Evolutionary conservation across 2,329 filamentous ascomycete genomes (phyloP), one percentile per base, ranked within the genome.

Genomic region (Trichoderma lentiforme): DNA sequence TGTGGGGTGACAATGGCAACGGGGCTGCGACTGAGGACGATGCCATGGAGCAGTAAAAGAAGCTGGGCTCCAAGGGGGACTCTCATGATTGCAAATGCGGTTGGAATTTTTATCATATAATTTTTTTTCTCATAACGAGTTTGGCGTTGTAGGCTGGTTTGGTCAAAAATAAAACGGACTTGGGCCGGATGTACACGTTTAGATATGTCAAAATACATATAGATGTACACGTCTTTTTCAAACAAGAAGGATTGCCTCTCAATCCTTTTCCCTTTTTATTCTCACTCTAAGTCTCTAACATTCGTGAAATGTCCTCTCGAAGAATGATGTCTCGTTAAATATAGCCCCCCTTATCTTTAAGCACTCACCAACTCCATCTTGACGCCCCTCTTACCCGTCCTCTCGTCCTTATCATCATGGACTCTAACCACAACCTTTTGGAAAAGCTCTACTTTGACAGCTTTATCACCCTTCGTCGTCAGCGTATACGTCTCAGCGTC

Each of bases 361-460:
- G 78, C 76, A 60, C 78, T 78, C 24, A 92, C 83, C 78, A 93
- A 80, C 82, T 91, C 90, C 86, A 96, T 87, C 86, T 91, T 94
- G 26, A 95, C 92, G 75, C 93, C 95, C 75, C 96, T 90, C 90
- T 98, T 99, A 71, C 96, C 96, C n/a, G 95, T 98, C 73, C 90
- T 90, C 84, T 97, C 93, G 81, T 99, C 96, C 85, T 95, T 93
- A 79, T 97, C 92, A 80, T 98, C 97, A 77, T 90, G 93, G 75
- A 99, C 94, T 79, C 91, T 90, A 15, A 99, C 95, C 76, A 86
- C 89, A 75, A 99, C 92, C 86, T 95, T 97, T 81, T 96, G 90
- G 86, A 99, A 99, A 73, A 99, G 83, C 81, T 97, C 94, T 1
- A 98, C 88, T 74, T 82, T 86, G 75, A 90, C 73, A 74, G 86